Evolutionary conservation across 1,139 yeast species (phyloP), one percentile per base, ranked within the genome.

Genomic region (Yamadazyma conglobata): DNA sequence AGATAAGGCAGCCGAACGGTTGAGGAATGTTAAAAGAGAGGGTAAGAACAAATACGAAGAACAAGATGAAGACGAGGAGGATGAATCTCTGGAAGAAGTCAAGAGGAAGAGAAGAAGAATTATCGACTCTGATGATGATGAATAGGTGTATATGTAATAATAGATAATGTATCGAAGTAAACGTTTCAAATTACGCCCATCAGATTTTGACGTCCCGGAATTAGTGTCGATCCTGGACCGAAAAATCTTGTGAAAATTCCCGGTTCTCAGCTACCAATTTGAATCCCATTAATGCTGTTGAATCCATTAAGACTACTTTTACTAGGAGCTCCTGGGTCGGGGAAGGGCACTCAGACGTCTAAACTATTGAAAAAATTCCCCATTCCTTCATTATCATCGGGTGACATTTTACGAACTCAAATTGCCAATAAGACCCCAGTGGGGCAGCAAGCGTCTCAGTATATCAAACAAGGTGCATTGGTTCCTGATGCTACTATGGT

Each of bases 321-420:
- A 7, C 60, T 88, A 30, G 96, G 96, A 4, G 95, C 96, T 0
- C 97, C 96, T 0, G 97, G 96, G 0, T 73, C 95, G 1, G 96
- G 96, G 1, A 89, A 89, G 52, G 96, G 96, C 2, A 89, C 97
- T 0, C 86, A 83, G 44, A 82, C 95, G 0, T 59, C 80, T 2
- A 67, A 79, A 35, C 62, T 89, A 9, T 55, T 82, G 35, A 67
- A 71, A 31, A 61, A 64, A 28, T 72, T 81, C 39, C 73, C 80
- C 46, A 37, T 63, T 48, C 55, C 65, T 13, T 61, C 89, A 1
- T 61, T 89, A 13, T 79, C 95, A 2, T 82, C 95, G 0, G 97
- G 97, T 3, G 96, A 88, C 54, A 60, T 87, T 4, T 62, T 89
- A 30, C 70, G 97, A 38, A 59, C 62, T 21, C 84, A 88, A 47